Percentiles rank a stretch among this genome's conserved stretches.
Evolutionary conservation across 2,329 filamentous ascomycete genomes (phyloP).

Genomic region (Epichloe scottii): DNA sequence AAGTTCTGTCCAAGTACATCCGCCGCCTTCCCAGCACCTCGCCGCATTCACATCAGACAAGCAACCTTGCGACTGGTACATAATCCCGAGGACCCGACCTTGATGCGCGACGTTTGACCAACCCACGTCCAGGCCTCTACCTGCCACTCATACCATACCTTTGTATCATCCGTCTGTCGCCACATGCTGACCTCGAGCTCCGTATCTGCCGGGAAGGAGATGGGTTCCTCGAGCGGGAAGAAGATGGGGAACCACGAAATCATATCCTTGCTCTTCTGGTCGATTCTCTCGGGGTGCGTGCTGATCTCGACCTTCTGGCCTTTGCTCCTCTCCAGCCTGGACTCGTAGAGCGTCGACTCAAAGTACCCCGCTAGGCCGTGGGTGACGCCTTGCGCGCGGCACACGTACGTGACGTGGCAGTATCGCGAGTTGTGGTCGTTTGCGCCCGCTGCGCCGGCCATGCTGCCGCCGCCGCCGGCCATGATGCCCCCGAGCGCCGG

Average conservation of each 20-base stretch:
- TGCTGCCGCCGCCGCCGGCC: conserved; percentile 57
- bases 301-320: conserved; percentile 65
- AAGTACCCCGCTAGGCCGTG: conserved; percentile 94
- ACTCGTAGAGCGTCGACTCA: conserved; percentile 81
- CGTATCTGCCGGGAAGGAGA: conserved; percentile 72
- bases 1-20: no score
- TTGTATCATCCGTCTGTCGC: conserved; percentile 87
- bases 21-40: no score
- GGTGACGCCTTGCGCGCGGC: conserved; percentile 65
- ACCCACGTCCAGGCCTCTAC: conserved; percentile 69
- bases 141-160: conserved; percentile 98
- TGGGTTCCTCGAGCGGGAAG: conserved; percentile 84
- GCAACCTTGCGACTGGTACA: conserved; percentile 58
- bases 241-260: conserved; percentile 99
- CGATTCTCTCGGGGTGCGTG: conserved; percentile 85
- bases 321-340: conserved; percentile 23
- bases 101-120: conserved; percentile 47
- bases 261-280: conserved; percentile 90
- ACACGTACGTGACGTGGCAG: conserved; percentile 66
- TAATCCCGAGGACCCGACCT: conserved; percentile 52
- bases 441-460: conserved; percentile 62
- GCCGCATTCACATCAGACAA: conserved; percentile 49
- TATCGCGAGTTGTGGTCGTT: conserved; percentile 89
- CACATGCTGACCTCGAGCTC: conserved; percentile 90
- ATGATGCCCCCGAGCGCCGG: conserved; percentile 49